Percentiles rank a stretch among this genome's conserved stretches.
Conservation (phyloP, 805 yeast species). For the Kazachstania bromeliacearum region DNA sequence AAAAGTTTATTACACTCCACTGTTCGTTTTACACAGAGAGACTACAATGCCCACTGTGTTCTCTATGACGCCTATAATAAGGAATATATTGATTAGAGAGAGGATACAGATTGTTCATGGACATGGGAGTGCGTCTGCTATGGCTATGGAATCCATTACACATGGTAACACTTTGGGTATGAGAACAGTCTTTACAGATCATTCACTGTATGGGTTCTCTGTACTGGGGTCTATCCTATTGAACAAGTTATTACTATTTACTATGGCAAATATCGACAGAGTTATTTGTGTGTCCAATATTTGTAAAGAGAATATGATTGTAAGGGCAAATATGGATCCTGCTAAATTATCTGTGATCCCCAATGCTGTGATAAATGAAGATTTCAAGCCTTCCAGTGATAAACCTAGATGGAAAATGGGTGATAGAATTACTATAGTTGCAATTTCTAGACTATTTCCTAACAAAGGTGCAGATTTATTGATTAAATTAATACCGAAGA, state of each 20-base stretch:
- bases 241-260: slow-evolving; percentile 75
- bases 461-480: slow-evolving; percentile 92
- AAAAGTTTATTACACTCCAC: slow-evolving; percentile 87
- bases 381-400: slow-evolving; percentile 46
- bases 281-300: slow-evolving; percentile 96
- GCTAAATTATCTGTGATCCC: slow-evolving; percentile 80
- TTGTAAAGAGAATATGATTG: slow-evolving; percentile 89
- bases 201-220: slow-evolving; percentile 89
- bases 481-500: slow-evolving; percentile 73
- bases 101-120: slow-evolving; percentile 85
- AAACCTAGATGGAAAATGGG: too few relatives aligned
- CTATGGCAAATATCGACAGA: slow-evolving; percentile 79
- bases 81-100: slow-evolving; percentile 83
- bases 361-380: slow-evolving; percentile 82
- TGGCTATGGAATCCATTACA: slow-evolving; percentile 85
- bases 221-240: slow-evolving; percentile 76
- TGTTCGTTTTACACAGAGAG: slow-evolving; percentile 68
- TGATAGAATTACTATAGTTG: slow-evolving; percentile 70
- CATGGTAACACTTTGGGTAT: slow-evolving; percentile 92
- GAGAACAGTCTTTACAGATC: slow-evolving; percentile 89
- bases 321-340: slow-evolving; percentile 79
- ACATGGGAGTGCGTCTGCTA: slow-evolving; percentile 79
- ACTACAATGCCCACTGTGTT: slow-evolving; percentile 85
- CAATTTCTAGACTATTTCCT: slow-evolving; percentile 85
- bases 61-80: slow-evolving; percentile 71